Evolutionary conservation across 441 rosid genomes (phyloP).

Genomic region (Euphorbia celastroides): DNA sequence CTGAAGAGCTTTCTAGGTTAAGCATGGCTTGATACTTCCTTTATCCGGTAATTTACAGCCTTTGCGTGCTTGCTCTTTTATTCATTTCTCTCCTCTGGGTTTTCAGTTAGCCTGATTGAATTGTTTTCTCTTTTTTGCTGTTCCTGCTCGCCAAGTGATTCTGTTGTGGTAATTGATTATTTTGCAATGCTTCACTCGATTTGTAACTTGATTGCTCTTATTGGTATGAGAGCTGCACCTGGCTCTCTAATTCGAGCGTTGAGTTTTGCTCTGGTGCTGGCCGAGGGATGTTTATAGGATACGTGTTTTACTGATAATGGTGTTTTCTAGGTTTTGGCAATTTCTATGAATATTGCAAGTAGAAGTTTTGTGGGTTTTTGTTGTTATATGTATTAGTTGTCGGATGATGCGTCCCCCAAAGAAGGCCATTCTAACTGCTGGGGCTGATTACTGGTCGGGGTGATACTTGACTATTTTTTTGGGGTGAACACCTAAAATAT

Average conservation of each 20-base stretch:
- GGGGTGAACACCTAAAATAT: neutral
- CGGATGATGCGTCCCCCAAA: too few relatives aligned
- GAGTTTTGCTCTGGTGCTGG: too few relatives aligned
- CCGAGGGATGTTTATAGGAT: too few relatives aligned
- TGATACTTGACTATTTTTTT: neutral
- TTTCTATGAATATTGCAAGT: neutral
- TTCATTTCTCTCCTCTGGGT: neutral
- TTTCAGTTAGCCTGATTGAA: neutral
- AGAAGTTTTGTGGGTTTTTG: neutral
- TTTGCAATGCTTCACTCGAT: neutral
- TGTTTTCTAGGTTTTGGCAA: too few relatives aligned
- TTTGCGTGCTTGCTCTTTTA: conserved; percentile 12
- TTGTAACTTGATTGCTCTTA: neutral
- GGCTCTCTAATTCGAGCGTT: too few relatives aligned
- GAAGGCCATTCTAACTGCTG: too few relatives aligned
- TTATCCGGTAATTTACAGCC: conserved; percentile 31
- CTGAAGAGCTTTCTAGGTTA: conserved; percentile 29
- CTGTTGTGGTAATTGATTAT: too few relatives aligned
- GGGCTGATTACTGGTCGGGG: too few relatives aligned
- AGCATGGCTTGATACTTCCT: conserved; percentile 42
- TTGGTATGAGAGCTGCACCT: neutral
- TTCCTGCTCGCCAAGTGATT: neutral
- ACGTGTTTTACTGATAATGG: too few relatives aligned
- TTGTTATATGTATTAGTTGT: too few relatives aligned
- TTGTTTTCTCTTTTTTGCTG: neutral